Percentiles rank a stretch among this genome's conserved stretches.
Conservation (phyloP, 495 filamentous ascomycete genomes). For the Neurospora sp. region DNA sequence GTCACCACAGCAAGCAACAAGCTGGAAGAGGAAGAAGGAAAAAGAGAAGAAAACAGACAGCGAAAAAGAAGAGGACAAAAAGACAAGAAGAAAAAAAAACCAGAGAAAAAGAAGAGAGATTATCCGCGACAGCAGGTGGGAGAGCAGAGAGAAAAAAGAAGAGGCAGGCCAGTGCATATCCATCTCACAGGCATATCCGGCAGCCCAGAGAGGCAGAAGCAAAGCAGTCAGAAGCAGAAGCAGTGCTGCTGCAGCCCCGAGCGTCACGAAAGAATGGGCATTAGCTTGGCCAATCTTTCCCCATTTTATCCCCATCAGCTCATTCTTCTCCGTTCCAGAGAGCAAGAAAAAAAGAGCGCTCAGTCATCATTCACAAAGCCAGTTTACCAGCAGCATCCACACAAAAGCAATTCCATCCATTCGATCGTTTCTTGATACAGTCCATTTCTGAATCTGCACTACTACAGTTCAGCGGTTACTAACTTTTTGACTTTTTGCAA, state of each 20-base stretch:
- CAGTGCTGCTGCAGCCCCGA: neutral
- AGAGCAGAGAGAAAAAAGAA: neutral
- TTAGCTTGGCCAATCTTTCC: neutral
- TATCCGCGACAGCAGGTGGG: neutral
- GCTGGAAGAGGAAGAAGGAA: neutral
- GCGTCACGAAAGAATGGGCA: neutral
- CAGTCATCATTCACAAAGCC: neutral
- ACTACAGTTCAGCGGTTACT: neutral
- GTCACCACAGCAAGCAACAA: neutral
- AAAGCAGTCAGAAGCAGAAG: neutral
- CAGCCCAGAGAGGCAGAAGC: neutral
- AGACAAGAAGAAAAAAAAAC: neutral
- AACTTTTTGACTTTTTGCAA: neutral
- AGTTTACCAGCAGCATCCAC: neutral
- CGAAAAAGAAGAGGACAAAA: neutral
- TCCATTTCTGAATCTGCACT: neutral
- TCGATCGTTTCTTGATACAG: neutral
- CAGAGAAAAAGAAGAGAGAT: neutral
- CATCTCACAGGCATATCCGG: neutral
- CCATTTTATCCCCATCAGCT: neutral
- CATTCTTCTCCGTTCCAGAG: neutral
- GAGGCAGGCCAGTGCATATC: neutral
- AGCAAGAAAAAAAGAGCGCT: neutral
- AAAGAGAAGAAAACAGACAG: neutral
- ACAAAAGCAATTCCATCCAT: neutral